These are phyloP conservation scores for Suaeda aralocaspica DNA, from an alignment of 148 eudicot genomes.

Conservation along the genomic window DNA sequence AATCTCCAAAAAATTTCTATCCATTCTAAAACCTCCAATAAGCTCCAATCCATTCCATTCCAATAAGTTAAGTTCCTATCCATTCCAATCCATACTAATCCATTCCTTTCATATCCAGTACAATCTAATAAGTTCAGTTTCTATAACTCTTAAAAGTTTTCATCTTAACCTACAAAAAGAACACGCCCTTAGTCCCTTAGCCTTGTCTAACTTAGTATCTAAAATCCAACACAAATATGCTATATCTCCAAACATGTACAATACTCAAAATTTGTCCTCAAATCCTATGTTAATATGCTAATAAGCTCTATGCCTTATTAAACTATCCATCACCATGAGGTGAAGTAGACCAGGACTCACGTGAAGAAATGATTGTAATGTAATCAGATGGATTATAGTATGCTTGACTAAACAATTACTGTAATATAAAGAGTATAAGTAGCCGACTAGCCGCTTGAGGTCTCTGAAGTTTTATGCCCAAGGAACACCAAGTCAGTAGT, in stretches of 20 bases:
- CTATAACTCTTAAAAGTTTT: too few relatives aligned
- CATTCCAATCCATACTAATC: too few relatives aligned
- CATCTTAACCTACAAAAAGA: too few relatives aligned
- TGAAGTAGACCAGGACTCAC: background rate
- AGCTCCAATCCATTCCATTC: too few relatives aligned
- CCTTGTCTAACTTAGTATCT: background rate
- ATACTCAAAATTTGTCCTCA: background rate
- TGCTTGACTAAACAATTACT: background rate
- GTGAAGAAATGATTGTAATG: background rate
- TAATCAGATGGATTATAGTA: background rate
- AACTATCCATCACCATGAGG: background rate
- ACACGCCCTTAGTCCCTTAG: too few relatives aligned
- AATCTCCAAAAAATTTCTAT: too few relatives aligned
- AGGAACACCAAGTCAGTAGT: background rate
- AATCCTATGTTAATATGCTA: background rate
- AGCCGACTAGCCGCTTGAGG: background rate
- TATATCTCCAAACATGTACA: background rate
- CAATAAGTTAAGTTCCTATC: too few relatives aligned
- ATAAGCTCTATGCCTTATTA: background rate
- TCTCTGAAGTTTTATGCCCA: background rate
- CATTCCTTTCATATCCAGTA: too few relatives aligned
- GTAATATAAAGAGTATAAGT: background rate
- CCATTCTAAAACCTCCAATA: too few relatives aligned
- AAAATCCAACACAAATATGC: background rate
- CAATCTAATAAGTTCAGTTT: too few relatives aligned